A percentile compares a stretch with the other conserved stretches of the same genome.
Evolutionary conservation across 2,329 filamentous ascomycete genomes (phyloP).

Genomic region (Polychaeton citri): DNA sequence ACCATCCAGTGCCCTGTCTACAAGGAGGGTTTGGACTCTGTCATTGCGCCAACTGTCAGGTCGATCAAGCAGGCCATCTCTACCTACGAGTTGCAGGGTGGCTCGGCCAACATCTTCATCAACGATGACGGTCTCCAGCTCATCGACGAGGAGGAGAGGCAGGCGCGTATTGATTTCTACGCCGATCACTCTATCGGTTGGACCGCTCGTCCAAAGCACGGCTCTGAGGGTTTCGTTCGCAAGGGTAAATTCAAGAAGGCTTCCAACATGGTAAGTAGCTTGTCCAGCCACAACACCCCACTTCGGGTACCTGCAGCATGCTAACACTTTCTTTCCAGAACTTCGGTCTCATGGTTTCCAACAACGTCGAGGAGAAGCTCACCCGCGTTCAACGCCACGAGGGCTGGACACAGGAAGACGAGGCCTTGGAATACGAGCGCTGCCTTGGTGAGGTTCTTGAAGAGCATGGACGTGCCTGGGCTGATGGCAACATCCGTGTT

Average conservation of each 20-base stretch:
- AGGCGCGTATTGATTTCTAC: conserved; percentile 34
- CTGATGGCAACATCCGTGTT: conserved; percentile 46
- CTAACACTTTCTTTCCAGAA: conserved; percentile 26
- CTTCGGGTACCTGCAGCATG: background rate
- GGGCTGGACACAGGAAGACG: conserved; percentile 23
- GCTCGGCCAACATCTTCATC: conserved; percentile 65
- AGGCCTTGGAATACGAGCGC: conserved; percentile 35
- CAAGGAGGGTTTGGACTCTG: conserved; percentile 63
- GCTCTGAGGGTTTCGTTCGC: conserved; percentile 38
- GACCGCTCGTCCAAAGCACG: conserved; percentile 37
- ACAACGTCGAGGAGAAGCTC: conserved; percentile 49
- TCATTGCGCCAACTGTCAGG: conserved; percentile 64
- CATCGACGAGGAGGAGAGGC: conserved; percentile 36
- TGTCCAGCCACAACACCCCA: background rate
- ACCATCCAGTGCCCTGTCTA: conserved; percentile 76
- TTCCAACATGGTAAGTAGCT: conserved; percentile 46
- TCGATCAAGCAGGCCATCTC: conserved; percentile 68
- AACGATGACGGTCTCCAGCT: conserved; percentile 65
- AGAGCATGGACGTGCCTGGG: conserved; percentile 44
- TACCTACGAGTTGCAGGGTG: conserved; percentile 63
- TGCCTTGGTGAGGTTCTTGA: conserved; percentile 38
- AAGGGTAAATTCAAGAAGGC: conserved; percentile 59
- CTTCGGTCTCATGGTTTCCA: conserved; percentile 49
- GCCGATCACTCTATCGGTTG: conserved; percentile 38
- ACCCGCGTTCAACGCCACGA: conserved; percentile 23